phyloP scores from a whole-genome alignment of 257 asterid species.

The Przewalskia tangutica region DNA sequence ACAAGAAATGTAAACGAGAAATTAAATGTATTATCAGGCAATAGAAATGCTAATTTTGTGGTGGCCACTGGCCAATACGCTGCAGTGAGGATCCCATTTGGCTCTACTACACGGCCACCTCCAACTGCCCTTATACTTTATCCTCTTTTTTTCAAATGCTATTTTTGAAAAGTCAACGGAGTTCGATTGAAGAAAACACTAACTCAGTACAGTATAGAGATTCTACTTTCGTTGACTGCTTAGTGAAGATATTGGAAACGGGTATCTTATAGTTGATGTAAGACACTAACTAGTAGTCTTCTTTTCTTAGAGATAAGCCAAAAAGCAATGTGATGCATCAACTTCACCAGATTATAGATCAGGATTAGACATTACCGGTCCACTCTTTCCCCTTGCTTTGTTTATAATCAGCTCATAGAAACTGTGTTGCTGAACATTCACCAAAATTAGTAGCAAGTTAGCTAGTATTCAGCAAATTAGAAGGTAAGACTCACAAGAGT shows the following conservation, averaged over 20 bases:
- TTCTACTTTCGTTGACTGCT: not conserved
- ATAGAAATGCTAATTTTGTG: not conserved
- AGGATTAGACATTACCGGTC: slow-evolving; percentile 70
- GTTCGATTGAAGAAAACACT: not conserved
- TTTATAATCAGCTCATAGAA: slow-evolving; percentile 92
- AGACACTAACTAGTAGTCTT: not conserved
- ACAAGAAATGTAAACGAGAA: not conserved
- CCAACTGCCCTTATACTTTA: not conserved
- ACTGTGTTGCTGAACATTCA: slow-evolving; percentile 68
- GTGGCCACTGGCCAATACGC: not conserved
- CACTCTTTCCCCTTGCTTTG: slow-evolving; percentile 99
- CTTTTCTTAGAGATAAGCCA: not conserved
- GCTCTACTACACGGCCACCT: not conserved
- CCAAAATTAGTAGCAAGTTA: not conserved
- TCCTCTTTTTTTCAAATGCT: not conserved
- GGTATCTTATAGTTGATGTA: not conserved
- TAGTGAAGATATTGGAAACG: not conserved
- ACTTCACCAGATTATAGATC: slow-evolving; percentile 7
- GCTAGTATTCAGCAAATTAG: not conserved
- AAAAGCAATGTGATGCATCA: not conserved
- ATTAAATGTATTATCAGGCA: not conserved
- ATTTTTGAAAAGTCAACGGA: not conserved
- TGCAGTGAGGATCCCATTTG: not conserved
- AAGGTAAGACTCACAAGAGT: not conserved
- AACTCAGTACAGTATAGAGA: not conserved